phyloP scores from a whole-genome alignment of 139 green algal species.

The Edaphochlamys debaryana region DNA sequence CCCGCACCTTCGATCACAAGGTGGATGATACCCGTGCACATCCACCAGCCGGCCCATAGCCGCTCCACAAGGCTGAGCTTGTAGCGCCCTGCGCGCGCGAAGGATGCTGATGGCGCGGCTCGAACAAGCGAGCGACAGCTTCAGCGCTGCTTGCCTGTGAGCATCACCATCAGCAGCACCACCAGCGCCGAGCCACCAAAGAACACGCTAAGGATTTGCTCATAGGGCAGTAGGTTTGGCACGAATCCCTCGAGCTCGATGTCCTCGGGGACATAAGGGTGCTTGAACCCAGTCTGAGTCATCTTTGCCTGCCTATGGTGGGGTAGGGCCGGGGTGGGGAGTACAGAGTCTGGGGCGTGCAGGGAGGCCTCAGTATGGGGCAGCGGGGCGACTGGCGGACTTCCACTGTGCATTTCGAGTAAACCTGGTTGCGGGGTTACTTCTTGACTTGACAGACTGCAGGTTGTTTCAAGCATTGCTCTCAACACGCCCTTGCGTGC shows the following conservation, averaged over 20 bases:
- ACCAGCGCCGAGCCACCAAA: conserved; percentile 59
- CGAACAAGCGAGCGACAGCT: too few species aligned
- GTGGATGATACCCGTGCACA: conserved; percentile 82
- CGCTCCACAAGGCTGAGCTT: conserved; percentile 63
- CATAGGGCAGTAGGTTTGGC: conserved; percentile 62
- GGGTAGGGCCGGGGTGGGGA: too few species aligned
- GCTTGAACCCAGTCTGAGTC: too few species aligned
- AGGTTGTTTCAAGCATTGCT: too few species aligned
- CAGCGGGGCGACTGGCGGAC: too few species aligned
- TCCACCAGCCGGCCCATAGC: conserved; percentile 73
- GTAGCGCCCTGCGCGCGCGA: conserved; percentile 36
- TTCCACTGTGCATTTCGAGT: too few species aligned
- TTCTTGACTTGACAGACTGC: too few species aligned
- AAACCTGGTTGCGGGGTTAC: neutral
- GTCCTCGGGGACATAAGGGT: conserved; percentile 81
- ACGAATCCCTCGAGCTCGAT: conserved; percentile 72
- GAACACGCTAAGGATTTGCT: conserved; percentile 80
- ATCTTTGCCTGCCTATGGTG: neutral
- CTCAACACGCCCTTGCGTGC: too few species aligned
- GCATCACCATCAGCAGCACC: conserved; percentile 46
- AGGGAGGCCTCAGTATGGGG: too few species aligned
- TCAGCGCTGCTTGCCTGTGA: conserved; percentile 57
- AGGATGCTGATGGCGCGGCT: neutral
- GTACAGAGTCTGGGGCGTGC: too few species aligned
- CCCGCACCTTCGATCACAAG: conserved; percentile 85